phyloP scores from a whole-genome alignment of 306 rosid genomes.

The Quercus bicolor region DNA sequence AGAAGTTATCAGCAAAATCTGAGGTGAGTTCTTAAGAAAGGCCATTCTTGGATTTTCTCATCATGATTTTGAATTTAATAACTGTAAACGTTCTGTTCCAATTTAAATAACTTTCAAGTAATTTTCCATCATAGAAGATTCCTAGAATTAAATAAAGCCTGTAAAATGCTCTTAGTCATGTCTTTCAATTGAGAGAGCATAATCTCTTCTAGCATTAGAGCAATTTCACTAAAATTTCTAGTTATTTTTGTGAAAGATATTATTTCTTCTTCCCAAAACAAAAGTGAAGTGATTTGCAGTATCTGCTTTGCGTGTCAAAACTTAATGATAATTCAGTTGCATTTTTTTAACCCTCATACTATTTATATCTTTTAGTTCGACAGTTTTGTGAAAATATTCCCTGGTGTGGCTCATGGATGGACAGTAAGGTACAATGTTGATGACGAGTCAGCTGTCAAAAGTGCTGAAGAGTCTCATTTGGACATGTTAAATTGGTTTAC shows the following conservation, averaged over 20 bases:
- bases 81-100: no score
- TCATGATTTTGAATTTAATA: no score
- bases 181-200: no score
- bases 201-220: no score
- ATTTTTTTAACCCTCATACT: background rate
- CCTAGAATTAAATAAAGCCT: no score
- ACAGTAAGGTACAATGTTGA: constrained; percentile 27
- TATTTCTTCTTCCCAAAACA: background rate
- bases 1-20: constrained; percentile 23
- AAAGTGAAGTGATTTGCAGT: background rate
- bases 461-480: constrained; percentile 37
- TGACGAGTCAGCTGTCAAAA: constrained; percentile 22
- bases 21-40: constrained; percentile 30
- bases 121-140: no score
- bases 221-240: background rate
- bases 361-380: constrained; percentile 29
- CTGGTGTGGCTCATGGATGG: constrained; percentile 47
- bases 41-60: background rate
- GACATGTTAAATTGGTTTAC: constrained; percentile 33
- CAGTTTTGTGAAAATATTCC: constrained; percentile 56
- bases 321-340: background rate
- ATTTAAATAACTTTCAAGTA: no score
- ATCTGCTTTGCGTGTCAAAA: background rate
- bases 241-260: background rate
- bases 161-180: no score